A percentile compares a stretch with the other conserved stretches of the same genome.
Evolutionary conservation across 371 early-diverging fungal genomes (phyloP).

Genomic region (Capillidium rhysosporum): DNA sequence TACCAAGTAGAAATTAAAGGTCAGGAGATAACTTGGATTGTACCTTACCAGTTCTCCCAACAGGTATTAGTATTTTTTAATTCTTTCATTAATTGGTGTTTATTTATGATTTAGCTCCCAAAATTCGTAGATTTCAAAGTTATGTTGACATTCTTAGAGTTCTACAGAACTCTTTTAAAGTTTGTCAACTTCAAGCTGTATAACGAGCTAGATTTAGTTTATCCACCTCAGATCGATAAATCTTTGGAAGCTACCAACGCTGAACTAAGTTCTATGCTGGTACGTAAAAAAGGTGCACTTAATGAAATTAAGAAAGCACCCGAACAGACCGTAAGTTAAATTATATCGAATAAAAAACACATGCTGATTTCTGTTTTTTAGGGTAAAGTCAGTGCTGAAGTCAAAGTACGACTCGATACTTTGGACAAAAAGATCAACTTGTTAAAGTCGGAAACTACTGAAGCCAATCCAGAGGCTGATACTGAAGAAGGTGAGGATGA

Average conservation of each 20-base stretch:
- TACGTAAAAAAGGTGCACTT: slow-evolving; percentile 20
- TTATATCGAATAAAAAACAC: neutral
- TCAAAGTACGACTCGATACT: neutral
- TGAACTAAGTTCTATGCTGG: slow-evolving; percentile 43
- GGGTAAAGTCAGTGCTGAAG: neutral
- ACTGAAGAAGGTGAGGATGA: neutral
- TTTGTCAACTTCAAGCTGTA: slow-evolving; percentile 90
- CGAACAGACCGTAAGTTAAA: neutral
- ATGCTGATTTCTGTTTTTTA: neutral
- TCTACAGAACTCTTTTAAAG: slow-evolving; percentile 79
- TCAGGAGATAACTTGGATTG: slow-evolving; percentile 83
- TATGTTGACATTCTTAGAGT: slow-evolving; percentile 90
- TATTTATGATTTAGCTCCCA: slow-evolving; percentile 30
- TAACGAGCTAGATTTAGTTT: slow-evolving; percentile 59
- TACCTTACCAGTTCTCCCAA: slow-evolving; percentile 85
- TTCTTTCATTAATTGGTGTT: too few species aligned
- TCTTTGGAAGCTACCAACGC: slow-evolving; percentile 39
- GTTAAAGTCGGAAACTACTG: neutral
- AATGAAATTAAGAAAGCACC: neutral
- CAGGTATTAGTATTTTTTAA: slow-evolving; percentile 18
- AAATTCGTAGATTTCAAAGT: slow-evolving; percentile 89
- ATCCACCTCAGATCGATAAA: slow-evolving; percentile 68
- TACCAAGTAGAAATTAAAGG: slow-evolving; percentile 93
- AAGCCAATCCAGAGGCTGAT: neutral
- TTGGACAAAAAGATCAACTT: neutral